These are phyloP conservation scores for Onygenales sp. DNA, from an alignment of 2,329 filamentous ascomycete species.

Conservation along the genomic window DNA sequence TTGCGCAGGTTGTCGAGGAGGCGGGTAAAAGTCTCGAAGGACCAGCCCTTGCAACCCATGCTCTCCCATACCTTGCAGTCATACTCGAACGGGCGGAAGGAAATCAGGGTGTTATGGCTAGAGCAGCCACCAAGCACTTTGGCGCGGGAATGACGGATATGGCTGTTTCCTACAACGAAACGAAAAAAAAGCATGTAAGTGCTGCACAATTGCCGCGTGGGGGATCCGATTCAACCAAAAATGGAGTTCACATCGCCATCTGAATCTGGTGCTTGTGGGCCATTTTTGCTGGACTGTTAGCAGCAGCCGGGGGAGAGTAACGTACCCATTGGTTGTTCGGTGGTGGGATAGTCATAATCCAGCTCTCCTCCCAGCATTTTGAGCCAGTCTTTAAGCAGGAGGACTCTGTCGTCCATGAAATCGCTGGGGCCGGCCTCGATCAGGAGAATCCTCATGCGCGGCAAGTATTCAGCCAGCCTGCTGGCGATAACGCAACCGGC, in stretches of 20 bases:
- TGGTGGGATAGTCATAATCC: constrained; percentile 85
- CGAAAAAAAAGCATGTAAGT: constrained; percentile 1
- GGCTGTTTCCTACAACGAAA: constrained; percentile 60
- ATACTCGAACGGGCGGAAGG: constrained; percentile 83
- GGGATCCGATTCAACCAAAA: too few species aligned
- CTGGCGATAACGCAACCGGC: constrained; percentile 78
- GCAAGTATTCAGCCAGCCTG: constrained; percentile 71
- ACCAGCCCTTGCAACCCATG: constrained; percentile 75
- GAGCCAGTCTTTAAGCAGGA: constrained; percentile 81
- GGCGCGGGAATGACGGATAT: constrained; percentile 84
- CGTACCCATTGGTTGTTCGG: constrained; percentile 70
- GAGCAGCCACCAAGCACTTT: constrained; percentile 91
- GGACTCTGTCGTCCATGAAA: constrained; percentile 76
- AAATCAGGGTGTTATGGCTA: constrained; percentile 88
- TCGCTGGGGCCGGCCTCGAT: constrained; percentile 87
- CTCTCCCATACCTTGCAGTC: constrained; percentile 78
- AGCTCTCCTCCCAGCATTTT: constrained; percentile 74
- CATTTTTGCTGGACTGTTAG: background rate
- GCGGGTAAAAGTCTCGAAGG: constrained; percentile 73
- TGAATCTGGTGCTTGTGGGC: background rate
- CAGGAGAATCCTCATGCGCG: constrained; percentile 68
- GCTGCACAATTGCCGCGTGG: background rate
- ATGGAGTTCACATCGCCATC: background rate
- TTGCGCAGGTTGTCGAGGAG: constrained; percentile 77
- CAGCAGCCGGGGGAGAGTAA: constrained; percentile 8